Base-by-base conservation (phyloP, 140 eudicot genomes). In the Cichorium intybus region DNA sequence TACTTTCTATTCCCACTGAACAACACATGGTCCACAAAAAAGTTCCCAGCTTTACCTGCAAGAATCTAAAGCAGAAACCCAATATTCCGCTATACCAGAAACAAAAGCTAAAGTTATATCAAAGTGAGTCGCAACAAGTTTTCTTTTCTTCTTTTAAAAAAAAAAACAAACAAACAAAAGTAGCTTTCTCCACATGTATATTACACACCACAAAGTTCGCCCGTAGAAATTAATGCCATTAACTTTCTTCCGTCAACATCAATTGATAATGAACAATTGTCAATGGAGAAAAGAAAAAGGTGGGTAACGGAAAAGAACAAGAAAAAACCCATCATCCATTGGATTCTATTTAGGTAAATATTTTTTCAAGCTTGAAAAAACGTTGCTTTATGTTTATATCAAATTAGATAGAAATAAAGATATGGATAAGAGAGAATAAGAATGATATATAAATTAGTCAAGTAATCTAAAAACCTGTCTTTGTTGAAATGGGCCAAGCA, bases 51-150 rank as follows among this genome's bases (percentile, higher is more conserved):
- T 69, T 56, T 56, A 12, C 39, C 58, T 56, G 37, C 60, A 69
- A 69, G 75, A 58, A 69, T 57, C 75, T 28, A 69, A 69, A 69
- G 51, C 55, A 61, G 10, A 60, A 34, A 18, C 29, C 45, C 10
- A 34, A 35, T 59, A 39, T 59, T 17, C 24, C 37, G 45, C 46
- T 54, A 62, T 55, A 55, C 45, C 29, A 24, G 23, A 55, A 41
- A 46, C 67, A 57, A 69, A 69, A 69, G 75, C 75, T 46, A 69
- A 69, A 69, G 75, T 58, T 56, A 20, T 16, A 68, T 54, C 45
- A 67, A 67, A 67, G 73, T 39, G 15, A 53, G 20, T 58, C 17
- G 47, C 18, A 43, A 43, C 49, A 43, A 15, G 5, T 43, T 43
- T 43, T 43, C 49, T 43, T 43, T 43, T 43, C 49, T 43, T 43